These are phyloP conservation scores for Limnanthes douglasii DNA, from an alignment of 345 rosid species.

Conservation along the genomic window DNA sequence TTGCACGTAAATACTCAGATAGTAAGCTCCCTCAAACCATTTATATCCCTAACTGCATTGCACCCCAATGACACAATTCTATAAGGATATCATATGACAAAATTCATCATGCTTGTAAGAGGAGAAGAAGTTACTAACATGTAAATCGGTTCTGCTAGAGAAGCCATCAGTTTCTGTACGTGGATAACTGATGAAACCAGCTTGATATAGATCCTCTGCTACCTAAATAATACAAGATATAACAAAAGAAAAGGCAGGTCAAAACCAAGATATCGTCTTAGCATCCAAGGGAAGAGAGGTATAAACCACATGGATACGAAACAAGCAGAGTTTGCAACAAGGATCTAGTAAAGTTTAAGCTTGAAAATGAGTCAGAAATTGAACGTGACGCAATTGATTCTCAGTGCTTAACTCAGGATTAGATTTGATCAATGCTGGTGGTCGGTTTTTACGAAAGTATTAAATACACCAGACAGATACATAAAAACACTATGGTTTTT, in stretches of 20 bases:
- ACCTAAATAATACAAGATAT: too few relatives aligned
- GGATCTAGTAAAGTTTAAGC: not conserved
- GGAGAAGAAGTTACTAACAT: constrained; percentile 43
- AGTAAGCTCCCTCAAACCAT: not conserved
- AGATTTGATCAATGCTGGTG: not conserved
- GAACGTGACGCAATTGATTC: not conserved
- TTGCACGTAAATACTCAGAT: too few relatives aligned
- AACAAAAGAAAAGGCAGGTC: not conserved
- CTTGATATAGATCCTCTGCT: constrained; percentile 92
- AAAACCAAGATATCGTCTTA: not conserved
- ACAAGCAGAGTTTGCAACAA: too few relatives aligned
- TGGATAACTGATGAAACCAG: constrained; percentile 97
- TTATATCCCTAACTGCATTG: not conserved
- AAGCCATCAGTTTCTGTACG: constrained; percentile 94
- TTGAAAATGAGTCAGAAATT: not conserved
- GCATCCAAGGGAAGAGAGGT: not conserved
- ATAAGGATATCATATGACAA: constrained; percentile 3
- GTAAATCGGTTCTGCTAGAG: constrained; percentile 80
- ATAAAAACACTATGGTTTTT: too few relatives aligned
- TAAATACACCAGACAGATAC: too few relatives aligned
- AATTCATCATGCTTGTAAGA: constrained; percentile 2
- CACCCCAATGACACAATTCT: not conserved
- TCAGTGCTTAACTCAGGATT: not conserved
- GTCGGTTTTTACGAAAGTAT: too few relatives aligned
- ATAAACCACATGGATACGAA: too few relatives aligned